phyloP scores from a whole-genome alignment of 805 yeast genomes.

The Suhomyces vadensis region DNA sequence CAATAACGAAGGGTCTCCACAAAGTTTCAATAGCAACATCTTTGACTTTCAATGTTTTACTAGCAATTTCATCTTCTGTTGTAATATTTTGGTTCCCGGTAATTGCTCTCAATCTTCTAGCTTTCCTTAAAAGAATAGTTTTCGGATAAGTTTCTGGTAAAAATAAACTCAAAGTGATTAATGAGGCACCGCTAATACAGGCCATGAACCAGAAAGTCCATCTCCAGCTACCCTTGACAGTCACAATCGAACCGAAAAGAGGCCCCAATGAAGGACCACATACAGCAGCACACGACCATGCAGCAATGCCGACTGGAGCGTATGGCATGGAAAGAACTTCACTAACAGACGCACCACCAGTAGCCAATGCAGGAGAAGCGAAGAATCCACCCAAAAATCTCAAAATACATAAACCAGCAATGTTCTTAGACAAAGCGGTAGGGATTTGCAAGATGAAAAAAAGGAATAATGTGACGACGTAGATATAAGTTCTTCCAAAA shows the following conservation, averaged over 20 bases:
- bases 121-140: conserved; percentile 49
- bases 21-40: conserved; percentile 32
- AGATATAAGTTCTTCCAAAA: conserved; percentile 55
- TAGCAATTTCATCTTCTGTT: conserved; percentile 41
- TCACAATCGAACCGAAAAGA: conserved; percentile 53
- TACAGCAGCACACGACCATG: conserved; percentile 56
- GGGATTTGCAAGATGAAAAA: conserved; percentile 58
- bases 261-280: conserved; percentile 61
- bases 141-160: conserved; percentile 52
- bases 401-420: conserved; percentile 51
- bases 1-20: conserved; percentile 52
- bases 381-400: conserved; percentile 57
- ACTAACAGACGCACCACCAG: conserved; percentile 59
- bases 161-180: conserved; percentile 32
- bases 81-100: conserved; percentile 52
- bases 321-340: conserved; percentile 47
- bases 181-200: conserved; percentile 39
- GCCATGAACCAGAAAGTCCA: conserved; percentile 55
- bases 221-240: conserved; percentile 49
- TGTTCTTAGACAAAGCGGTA: conserved; percentile 50
- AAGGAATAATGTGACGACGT: conserved; percentile 45
- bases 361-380: conserved; percentile 56
- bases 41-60: conserved; percentile 18
- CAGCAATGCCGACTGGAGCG: conserved; percentile 48
- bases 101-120: conserved; percentile 44